phyloP scores from a whole-genome alignment of 768 basidiomycete genomes.

The Pisolithus marmoratus region DNA sequence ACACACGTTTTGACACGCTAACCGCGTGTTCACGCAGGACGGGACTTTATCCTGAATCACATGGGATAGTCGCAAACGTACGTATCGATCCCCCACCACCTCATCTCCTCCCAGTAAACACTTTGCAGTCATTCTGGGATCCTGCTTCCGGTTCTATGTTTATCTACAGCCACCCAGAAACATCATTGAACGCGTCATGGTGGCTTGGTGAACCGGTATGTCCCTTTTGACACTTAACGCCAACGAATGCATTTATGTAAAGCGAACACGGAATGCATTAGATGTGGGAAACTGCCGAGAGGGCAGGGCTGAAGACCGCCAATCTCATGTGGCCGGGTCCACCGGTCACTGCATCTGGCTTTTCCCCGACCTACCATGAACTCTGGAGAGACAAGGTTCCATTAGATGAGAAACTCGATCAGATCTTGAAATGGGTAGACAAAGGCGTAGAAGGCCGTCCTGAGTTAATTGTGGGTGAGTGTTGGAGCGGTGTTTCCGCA shows the following conservation, averaged over 20 bases:
- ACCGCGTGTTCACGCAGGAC: conserved; percentile 50
- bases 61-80: conserved; percentile 89
- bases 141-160: conserved; percentile 59
- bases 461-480: conserved; percentile 67
- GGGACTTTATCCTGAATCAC: conserved; percentile 82
- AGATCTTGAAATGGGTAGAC: conserved; percentile 81
- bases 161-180: conserved; percentile 58
- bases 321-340: conserved; percentile 97
- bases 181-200: conserved; percentile 67
- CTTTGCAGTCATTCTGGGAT: conserved; percentile 80
- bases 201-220: conserved; percentile 88
- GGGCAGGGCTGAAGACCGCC: conserved; percentile 67
- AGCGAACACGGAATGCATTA: conserved; percentile 22
- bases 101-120: not conserved
- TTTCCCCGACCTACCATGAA: conserved; percentile 66
- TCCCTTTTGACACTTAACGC: not conserved
- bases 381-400: conserved; percentile 65
- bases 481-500: not conserved
- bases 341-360: conserved; percentile 58
- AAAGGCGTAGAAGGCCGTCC: conserved; percentile 58
- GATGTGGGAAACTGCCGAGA: conserved; percentile 89
- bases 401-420: conserved; percentile 63
- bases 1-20: conserved; percentile 1
- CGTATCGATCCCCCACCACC: conserved; percentile 10
- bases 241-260: not conserved